A percentile compares a stretch with the other conserved stretches of the same genome.
These are phyloP conservation scores for Vitis labrusca DNA, from an alignment of 164 flowering plant species.

Conservation along the genomic window DNA sequence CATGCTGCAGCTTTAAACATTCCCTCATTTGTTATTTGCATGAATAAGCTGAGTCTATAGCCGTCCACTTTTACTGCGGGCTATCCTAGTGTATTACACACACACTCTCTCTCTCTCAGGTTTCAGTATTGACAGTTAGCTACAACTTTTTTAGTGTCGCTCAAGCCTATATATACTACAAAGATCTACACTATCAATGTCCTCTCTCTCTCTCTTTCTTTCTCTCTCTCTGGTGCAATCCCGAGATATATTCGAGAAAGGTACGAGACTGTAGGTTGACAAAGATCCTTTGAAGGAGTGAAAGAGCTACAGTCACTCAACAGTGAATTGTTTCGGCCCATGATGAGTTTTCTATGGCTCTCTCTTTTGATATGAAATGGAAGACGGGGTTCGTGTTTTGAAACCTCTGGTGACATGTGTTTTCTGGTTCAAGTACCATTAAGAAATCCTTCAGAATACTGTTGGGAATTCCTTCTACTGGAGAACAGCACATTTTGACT, in stretches of 20 bases:
- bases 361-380: constrained; percentile 2
- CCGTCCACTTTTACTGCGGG: constrained; percentile 27
- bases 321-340: not conserved
- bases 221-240: constrained; percentile 20
- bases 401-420: no score
- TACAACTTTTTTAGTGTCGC: constrained; percentile 25
- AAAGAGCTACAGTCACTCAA: not conserved
- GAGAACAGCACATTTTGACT: no score
- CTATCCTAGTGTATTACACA: not conserved
- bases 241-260: constrained; percentile 27
- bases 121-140: constrained; percentile 14
- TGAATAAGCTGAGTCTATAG: constrained; percentile 15
- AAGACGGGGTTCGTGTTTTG: not conserved
- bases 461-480: no score
- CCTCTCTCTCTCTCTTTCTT: not conserved
- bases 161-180: constrained; percentile 4
- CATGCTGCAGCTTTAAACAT: constrained; percentile 38
- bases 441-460: not conserved
- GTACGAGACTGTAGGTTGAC: constrained; percentile 22
- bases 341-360: not conserved
- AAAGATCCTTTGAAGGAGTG: constrained; percentile 16
- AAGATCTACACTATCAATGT: not conserved
- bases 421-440: no score
- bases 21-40: constrained; percentile 17
- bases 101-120: not conserved